These are phyloP conservation scores for Dioszegia aurantiaca DNA, from an alignment of 768 basidiomycete genomes.

Conservation along the genomic window DNA sequence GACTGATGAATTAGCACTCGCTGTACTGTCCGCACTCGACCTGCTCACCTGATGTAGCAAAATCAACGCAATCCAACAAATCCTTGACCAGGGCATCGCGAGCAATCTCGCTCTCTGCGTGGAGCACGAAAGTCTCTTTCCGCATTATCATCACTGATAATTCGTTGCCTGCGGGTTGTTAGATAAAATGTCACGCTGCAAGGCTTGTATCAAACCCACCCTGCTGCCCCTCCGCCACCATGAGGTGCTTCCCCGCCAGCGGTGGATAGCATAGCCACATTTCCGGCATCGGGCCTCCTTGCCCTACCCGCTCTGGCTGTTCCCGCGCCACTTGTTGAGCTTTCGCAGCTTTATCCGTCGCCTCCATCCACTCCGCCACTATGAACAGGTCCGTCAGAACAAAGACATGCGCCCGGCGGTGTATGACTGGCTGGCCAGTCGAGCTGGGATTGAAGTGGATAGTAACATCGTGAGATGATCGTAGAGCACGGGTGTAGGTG, in stretches of 20 bases:
- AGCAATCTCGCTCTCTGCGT: slow-evolving; percentile 60
- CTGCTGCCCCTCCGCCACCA: slow-evolving; percentile 63
- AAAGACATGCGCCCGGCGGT: slow-evolving; percentile 74
- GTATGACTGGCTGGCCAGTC: slow-evolving; percentile 69
- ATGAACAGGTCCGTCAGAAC: slow-evolving; percentile 90
- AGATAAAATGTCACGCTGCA: slow-evolving; percentile 10
- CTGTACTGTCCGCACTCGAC: neutral
- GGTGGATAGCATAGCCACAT: slow-evolving; percentile 95
- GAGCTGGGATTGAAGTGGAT: slow-evolving; percentile 74
- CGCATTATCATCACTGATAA: slow-evolving; percentile 78
- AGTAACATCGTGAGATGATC: slow-evolving; percentile 67
- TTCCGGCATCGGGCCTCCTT: slow-evolving; percentile 61
- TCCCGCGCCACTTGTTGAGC: slow-evolving; percentile 41
- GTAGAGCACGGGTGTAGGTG: slow-evolving; percentile 72
- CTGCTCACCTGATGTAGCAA: slow-evolving; percentile 68
- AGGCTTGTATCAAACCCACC: slow-evolving; percentile 30
- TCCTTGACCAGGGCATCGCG: slow-evolving; percentile 67
- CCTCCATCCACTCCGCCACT: slow-evolving; percentile 77
- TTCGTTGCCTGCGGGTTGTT: slow-evolving; percentile 60
- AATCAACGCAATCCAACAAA: slow-evolving; percentile 79
- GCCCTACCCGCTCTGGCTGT: slow-evolving; percentile 55
- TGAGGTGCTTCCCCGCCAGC: slow-evolving; percentile 86
- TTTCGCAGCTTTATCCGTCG: slow-evolving; percentile 58
- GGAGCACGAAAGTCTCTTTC: slow-evolving; percentile 75
- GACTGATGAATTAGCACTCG: slow-evolving; percentile 15